Evolutionary conservation across 176 grass and related monocot genomes (phyloP), one percentile per base, ranked within the genome.

Genomic region (Triticum dicoccoides): DNA sequence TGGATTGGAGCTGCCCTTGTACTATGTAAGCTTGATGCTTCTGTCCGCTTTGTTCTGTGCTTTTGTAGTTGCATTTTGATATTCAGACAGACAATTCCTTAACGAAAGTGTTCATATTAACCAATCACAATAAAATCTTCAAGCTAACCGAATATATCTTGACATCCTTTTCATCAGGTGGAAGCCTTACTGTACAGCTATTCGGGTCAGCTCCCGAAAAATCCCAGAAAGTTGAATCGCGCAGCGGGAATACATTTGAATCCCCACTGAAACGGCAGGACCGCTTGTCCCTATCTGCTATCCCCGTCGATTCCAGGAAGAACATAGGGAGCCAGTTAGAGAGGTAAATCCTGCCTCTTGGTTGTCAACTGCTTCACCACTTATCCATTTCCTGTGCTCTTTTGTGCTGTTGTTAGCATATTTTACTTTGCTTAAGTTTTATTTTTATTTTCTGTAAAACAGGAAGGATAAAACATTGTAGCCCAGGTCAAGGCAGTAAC

Each of bases 1-100:
- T 96, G 92, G 88, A 71, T 92, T 88, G 97, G 94, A 89, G 97
- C 97, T 79, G 80, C 88, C 62, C 89, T 98, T 85, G 89, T 98
- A 72, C 83, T 98, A 92, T 91, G 96, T 98, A 96, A 84, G 92
- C 9, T 41, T 70, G 21, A 44, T 88, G 4, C 65, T 61, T 29
- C 9, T 17, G 8, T 29, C 61, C 17, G 2, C 23, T 54, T 79
- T 69, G 4, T 77, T 34, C 4, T 81, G 47, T 79, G 41, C 23
- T 13, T 39, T 63, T 65, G 42, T n/a, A 78, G 1, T 85, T 61
- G 20, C 21, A 73, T 61, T 68, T 72, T 62, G 0, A 80, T 30
- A 68, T 18, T 59, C 25, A 45, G 37, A 61, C 14, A 65, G 42
- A 6, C 54, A 44, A 12, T 64, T 29, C 49, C 27, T 73, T 54